Conservation (phyloP, 2,329 filamentous ascomycete genomes). For the Aspergillaceae sp. region DNA sequence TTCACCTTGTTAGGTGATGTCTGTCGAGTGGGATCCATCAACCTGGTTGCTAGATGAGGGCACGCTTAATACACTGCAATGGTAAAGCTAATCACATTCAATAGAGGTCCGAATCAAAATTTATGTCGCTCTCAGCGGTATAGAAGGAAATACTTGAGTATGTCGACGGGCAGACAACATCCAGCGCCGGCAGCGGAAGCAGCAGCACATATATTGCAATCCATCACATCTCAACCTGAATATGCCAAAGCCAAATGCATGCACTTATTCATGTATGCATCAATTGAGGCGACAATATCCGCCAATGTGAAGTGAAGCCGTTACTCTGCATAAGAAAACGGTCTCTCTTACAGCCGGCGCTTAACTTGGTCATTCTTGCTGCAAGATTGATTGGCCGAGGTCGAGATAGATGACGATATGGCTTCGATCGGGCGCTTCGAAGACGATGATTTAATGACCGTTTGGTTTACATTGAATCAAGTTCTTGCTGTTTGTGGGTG, state of each 20-base stretch:
- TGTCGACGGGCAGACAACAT: too few relatives aligned
- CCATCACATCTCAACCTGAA: not conserved
- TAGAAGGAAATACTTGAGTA: not conserved
- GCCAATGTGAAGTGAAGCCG: not conserved
- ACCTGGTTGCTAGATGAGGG: not conserved
- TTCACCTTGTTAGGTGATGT: conserved; percentile 14
- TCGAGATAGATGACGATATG: not conserved
- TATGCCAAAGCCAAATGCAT: too few relatives aligned
- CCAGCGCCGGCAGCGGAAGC: too few relatives aligned
- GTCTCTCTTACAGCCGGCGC: conserved; percentile 17
- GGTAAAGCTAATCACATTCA: too few relatives aligned
- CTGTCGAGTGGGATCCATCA: not conserved
- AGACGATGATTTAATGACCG: not conserved
- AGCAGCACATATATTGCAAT: not conserved
- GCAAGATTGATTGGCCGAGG: not conserved
- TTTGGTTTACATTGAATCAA: too few relatives aligned
- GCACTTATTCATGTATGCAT: too few relatives aligned
- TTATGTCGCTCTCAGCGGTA: not conserved
- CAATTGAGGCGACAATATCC: not conserved
- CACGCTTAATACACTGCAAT: not conserved
- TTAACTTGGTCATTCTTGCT: conserved; percentile 10
- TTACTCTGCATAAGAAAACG: conserved; percentile 6
- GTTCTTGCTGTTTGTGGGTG: not conserved
- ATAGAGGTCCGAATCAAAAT: too few relatives aligned
- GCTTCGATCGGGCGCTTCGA: not conserved